Conservation (phyloP, 352 stramenopile species). For the Pythium angustatum region DNA sequence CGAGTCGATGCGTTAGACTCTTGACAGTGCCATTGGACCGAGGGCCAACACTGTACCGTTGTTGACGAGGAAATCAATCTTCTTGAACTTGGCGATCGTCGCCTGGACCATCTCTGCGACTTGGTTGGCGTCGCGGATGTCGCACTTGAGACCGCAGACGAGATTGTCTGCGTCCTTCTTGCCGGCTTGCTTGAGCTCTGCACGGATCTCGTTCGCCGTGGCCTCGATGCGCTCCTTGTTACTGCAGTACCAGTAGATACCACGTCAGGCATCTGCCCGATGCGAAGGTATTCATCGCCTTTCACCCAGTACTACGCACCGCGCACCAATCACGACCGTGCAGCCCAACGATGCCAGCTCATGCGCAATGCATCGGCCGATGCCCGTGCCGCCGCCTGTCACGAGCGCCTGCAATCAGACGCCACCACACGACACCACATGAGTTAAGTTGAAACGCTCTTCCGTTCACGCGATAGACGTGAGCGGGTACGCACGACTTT, state of each 20-base stretch:
- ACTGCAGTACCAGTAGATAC: constrained; percentile 18
- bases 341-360: constrained; percentile 78
- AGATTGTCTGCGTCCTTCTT: constrained; percentile 43
- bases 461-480: neutral
- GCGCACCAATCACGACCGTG: constrained; percentile 79
- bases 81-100: constrained; percentile 75
- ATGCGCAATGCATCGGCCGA: constrained; percentile 80
- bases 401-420: constrained; percentile 68
- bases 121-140: constrained; percentile 75
- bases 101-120: constrained; percentile 40
- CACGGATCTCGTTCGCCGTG: constrained; percentile 60
- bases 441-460: neutral
- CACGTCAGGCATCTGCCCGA: neutral
- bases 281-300: no score
- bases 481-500: constrained; percentile 61
- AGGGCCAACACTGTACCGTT: constrained; percentile 69
- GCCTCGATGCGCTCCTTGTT: constrained; percentile 67
- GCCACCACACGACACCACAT: neutral
- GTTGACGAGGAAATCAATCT: constrained; percentile 93
- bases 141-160: constrained; percentile 58
- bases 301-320: constrained; percentile 47
- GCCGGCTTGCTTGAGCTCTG: constrained; percentile 39
- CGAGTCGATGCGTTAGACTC: no score
- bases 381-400: constrained; percentile 85
- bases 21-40: no score